These are phyloP conservation scores for Citrullus amarus DNA, from an alignment of 306 rosid genomes.

Conservation along the genomic window DNA sequence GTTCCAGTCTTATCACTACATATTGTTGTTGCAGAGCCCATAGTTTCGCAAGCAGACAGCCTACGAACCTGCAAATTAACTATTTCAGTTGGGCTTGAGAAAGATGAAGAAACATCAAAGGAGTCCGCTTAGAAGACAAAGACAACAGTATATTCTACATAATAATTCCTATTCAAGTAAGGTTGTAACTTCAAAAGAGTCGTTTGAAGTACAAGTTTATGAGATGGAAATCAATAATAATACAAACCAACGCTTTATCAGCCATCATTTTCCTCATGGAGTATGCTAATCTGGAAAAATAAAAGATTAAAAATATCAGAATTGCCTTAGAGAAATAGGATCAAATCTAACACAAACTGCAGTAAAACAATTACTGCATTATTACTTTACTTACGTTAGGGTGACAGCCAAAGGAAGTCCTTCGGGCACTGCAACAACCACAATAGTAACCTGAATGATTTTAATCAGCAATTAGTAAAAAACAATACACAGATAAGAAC, in stretches of 20 bases:
- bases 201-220: background rate
- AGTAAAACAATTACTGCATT: background rate
- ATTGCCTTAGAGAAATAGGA: background rate
- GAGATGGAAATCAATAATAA: constrained; percentile 5
- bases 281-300: constrained; percentile 63
- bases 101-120: background rate
- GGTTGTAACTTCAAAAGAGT: background rate
- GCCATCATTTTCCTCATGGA: constrained; percentile 99
- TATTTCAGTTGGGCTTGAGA: constrained; percentile 12
- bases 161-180: background rate
- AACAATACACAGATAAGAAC: background rate
- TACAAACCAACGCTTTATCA: constrained; percentile 83
- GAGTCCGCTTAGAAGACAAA: background rate
- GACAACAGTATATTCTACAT: background rate
- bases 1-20: constrained; percentile 99
- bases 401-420: constrained; percentile 99
- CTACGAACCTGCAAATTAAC: constrained; percentile 63
- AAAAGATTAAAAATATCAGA: background rate
- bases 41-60: constrained; percentile 95
- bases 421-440: constrained; percentile 98
- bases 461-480: constrained; percentile 15
- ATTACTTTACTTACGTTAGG: constrained; percentile 69
- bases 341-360: background rate
- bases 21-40: constrained; percentile 98
- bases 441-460: constrained; percentile 86